Conservation (phyloP, 257 asterid species). For the Anisodus acutangulus region DNA sequence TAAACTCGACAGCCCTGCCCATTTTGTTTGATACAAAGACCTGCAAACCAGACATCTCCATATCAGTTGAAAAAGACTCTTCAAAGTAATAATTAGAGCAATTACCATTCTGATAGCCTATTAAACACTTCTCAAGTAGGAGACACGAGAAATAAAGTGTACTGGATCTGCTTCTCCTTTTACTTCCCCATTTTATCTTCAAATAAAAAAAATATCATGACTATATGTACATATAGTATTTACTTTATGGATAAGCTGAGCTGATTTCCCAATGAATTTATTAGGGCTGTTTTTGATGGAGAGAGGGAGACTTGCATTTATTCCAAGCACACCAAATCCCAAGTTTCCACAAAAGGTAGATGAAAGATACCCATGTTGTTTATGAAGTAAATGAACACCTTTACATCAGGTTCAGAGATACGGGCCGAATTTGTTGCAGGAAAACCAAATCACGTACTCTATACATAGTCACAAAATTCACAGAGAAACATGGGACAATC, state of each 20-base stretch:
- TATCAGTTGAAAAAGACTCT: neutral
- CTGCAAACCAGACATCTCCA: slow-evolving; percentile 49
- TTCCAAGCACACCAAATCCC: neutral
- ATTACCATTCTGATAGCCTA: neutral
- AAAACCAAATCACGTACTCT: neutral
- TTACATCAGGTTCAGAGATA: slow-evolving; percentile 16
- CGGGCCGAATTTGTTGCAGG: neutral
- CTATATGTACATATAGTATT: neutral
- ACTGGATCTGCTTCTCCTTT: neutral
- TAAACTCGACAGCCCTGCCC: slow-evolving; percentile 40
- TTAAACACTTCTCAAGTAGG: slow-evolving; percentile 1
- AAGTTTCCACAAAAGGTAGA: neutral
- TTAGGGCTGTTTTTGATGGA: neutral
- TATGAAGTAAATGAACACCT: neutral
- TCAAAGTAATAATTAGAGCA: neutral
- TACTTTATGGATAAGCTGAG: slow-evolving; percentile 5
- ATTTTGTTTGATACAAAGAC: slow-evolving; percentile 55
- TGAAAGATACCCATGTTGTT: neutral
- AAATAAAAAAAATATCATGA: neutral
- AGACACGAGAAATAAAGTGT: neutral
- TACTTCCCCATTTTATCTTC: neutral
- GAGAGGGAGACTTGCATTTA: neutral
- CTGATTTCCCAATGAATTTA: slow-evolving; percentile 22
- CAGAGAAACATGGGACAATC: neutral
- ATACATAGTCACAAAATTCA: neutral